A percentile compares a stretch with the other conserved stretches of the same genome.
Evolutionary conservation across 1,284 basidiomycete species (phyloP).

Genomic region (Sutorius eximius): DNA sequence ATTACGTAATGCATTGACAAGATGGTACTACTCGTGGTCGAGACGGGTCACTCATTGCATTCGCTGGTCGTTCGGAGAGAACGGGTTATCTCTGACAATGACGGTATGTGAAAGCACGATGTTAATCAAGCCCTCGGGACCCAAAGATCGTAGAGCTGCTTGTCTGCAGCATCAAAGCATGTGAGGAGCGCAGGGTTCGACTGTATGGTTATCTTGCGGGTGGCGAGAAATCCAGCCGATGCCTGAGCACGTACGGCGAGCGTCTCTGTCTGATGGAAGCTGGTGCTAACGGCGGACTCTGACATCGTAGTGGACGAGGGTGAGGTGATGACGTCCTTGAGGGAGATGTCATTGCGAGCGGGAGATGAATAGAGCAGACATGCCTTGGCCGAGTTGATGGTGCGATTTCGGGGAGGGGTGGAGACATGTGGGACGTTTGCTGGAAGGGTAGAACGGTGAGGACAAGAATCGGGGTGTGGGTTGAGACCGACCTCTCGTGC

Average conservation of each 20-base stretch:
- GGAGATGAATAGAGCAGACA: neutral
- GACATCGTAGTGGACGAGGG: slow-evolving; percentile 37
- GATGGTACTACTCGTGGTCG: too few relatives aligned
- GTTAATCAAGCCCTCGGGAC: slow-evolving; percentile 45
- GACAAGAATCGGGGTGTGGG: neutral
- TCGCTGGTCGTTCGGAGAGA: neutral
- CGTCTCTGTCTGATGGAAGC: slow-evolving; percentile 23
- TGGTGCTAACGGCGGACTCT: slow-evolving; percentile 26
- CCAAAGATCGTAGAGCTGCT: slow-evolving; percentile 74
- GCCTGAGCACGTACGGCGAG: slow-evolving; percentile 24
- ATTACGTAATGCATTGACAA: slow-evolving; percentile 24
- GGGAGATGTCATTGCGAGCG: neutral
- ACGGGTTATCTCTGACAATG: neutral
- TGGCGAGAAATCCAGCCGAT: slow-evolving; percentile 30
- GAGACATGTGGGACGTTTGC: neutral
- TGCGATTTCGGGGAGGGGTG: slow-evolving; percentile 19
- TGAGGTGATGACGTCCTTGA: slow-evolving; percentile 22
- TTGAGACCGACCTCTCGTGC: slow-evolving; percentile 12
- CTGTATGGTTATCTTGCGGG: slow-evolving; percentile 50
- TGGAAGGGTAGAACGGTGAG: neutral
- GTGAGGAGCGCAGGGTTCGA: slow-evolving; percentile 64
- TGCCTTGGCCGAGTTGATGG: slow-evolving; percentile 15
- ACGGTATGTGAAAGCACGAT: neutral
- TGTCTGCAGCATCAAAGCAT: slow-evolving; percentile 70
- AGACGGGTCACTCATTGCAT: neutral